phyloP scores from a whole-genome alignment of 2,329 filamentous ascomycete species.

The Neophaeococcomyces mojaviensis region DNA sequence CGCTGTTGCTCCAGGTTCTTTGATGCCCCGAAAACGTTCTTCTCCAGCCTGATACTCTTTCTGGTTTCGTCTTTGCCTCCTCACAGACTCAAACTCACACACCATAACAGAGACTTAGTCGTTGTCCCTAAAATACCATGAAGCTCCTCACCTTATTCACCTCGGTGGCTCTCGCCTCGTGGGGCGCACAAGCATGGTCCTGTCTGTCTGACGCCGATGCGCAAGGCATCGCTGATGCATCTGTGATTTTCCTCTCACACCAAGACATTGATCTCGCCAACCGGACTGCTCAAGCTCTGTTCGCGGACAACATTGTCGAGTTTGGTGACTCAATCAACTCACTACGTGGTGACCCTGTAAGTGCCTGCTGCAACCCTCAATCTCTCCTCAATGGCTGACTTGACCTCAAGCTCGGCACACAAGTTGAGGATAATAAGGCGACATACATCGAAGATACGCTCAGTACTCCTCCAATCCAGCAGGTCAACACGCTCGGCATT shows the following conservation, averaged over 20 bases:
- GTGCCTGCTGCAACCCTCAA: neutral
- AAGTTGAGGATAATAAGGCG: conserved; percentile 8
- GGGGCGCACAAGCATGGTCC: neutral
- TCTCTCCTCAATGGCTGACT: neutral
- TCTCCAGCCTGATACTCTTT: too few relatives aligned
- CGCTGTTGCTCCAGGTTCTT: too few relatives aligned
- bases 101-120: too few relatives aligned
- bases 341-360: conserved; percentile 10
- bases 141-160: neutral
- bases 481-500: conserved; percentile 10
- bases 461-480: conserved; percentile 9
- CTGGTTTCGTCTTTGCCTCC: too few relatives aligned
- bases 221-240: neutral
- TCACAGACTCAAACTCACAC: too few relatives aligned
- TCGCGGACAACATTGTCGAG: conserved; percentile 9
- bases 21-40: too few relatives aligned
- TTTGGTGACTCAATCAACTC: conserved; percentile 15
- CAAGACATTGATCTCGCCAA: conserved; percentile 5
- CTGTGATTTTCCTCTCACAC: conserved; percentile 12
- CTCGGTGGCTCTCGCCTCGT: neutral
- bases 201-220: conserved; percentile 7
- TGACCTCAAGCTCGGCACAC: conserved; percentile 9
- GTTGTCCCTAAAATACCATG: neutral
- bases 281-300: conserved; percentile 9
- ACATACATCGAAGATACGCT: conserved; percentile 10